Percentiles rank a stretch among this genome's conserved stretches.
These are phyloP conservation scores for Meyerozyma guilliermondii DNA, from an alignment of 1,139 yeast genomes.

Conservation along the genomic window DNA sequence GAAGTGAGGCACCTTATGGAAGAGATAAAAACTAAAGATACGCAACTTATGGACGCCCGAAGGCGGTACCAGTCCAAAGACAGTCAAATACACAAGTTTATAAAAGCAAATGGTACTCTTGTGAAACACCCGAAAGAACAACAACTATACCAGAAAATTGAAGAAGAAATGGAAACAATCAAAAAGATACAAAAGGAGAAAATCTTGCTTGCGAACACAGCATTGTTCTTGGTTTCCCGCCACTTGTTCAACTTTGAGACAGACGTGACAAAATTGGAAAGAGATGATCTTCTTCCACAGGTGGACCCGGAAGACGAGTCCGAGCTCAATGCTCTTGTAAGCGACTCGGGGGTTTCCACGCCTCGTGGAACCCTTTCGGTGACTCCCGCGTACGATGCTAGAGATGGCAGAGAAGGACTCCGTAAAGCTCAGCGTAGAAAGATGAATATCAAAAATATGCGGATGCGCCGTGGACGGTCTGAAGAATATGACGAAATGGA, in stretches of 20 bases:
- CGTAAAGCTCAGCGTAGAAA: conserved; percentile 6
- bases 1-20: conserved; percentile 79
- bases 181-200: conserved; percentile 71
- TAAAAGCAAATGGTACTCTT: conserved; percentile 77
- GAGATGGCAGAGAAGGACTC: background rate
- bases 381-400: background rate
- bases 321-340: background rate
- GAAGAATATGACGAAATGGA: conserved; percentile 1
- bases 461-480: conserved; percentile 1
- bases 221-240: conserved; percentile 68
- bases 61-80: conserved; percentile 71
- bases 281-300: conserved; percentile 74
- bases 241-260: conserved; percentile 70
- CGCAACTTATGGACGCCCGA: conserved; percentile 59
- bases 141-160: conserved; percentile 59
- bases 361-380: conserved; percentile 7
- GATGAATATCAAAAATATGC: conserved; percentile 6
- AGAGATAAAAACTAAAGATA: conserved; percentile 71
- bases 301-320: conserved; percentile 19
- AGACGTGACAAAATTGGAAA: conserved; percentile 70
- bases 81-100: conserved; percentile 73
- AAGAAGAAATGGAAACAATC: conserved; percentile 61
- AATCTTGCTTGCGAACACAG: conserved; percentile 75
- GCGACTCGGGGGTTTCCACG: conserved; percentile 6
- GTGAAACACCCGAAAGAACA: conserved; percentile 81